Evolutionary conservation across 2,329 filamentous ascomycete genomes (phyloP), one percentile per base, ranked within the genome.

Genomic region (Chaetomium strumarium): DNA sequence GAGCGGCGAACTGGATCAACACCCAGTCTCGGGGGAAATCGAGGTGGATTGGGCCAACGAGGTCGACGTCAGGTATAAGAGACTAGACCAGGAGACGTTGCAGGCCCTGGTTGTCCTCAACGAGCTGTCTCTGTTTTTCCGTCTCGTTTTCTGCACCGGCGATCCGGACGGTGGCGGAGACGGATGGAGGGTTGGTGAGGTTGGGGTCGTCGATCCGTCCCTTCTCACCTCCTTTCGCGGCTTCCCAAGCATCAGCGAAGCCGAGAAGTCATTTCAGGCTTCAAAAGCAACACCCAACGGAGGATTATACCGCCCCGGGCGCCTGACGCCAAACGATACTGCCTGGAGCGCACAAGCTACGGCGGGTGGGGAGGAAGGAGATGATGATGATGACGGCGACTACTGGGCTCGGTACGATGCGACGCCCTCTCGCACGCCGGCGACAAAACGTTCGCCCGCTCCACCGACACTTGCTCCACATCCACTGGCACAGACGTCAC

Each of bases 371-470:
- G 80, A 83, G 0, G 64, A 68, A 0, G 71, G 76, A 1, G 80
- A 84, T 0, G 82, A 83, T 0, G 84, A 86, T 19, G 85, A 87
- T 31, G 85, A 90, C 56, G 86, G 88, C 58, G 84, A 84, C 60
- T 92, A 92, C 67, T 92, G 88, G 88, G 85, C 81, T 31, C 79
- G 82, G 55, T 91, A 92, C 66, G 86, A 89, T 65, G 79, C 80
- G 24, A 88, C 85, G 4, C 85, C 86, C 1, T 76, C 78, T 2
- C 75, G 77, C 41, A 87, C 84, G 10, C 84, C 84, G 1, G 81
- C 77, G 7, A 69, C 73, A 19, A 81, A 84, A 62, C 75, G 73
- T 20, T 85, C 84, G 5, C 84, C 85, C 3, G 83, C 79, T 12
- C 84, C 85, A 13, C 63, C 62, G 58, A 60, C 66, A 59, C 55